Base-by-base conservation (phyloP, 257 asterid genomes). In the Ehretia macrophylla region DNA sequence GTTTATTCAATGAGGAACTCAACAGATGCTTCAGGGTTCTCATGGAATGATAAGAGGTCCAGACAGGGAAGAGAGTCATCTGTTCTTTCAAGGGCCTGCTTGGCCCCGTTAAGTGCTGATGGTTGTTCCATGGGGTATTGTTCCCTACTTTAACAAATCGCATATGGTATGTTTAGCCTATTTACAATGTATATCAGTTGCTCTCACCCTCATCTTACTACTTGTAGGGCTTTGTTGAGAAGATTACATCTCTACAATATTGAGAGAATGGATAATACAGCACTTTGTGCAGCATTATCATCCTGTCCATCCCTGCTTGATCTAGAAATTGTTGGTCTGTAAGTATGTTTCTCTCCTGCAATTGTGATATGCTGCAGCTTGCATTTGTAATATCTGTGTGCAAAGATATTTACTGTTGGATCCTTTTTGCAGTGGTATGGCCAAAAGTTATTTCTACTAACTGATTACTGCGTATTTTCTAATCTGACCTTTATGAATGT, bases 261-360 rank as follows among this genome's bases (percentile, higher is more conserved):
- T 48, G 95, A 90, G 72, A 81, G 91, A 55, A 65, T 87, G 81
- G 96, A 85, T 69, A 80, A 77, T 58, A 39, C 75, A 32, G 81
- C 95, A 51, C 75, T 90, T 59, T 77, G 79, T 47, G 74, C 75
- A 54, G 97, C 96, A 65, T 55, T 90, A 74, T 71, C 84, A 60
- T 84, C 88, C 46, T 90, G 97, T 46, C 84, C 95, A 45, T 72
- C 82, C 56, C 63, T 90, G 70, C 77, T 64, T 59, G 98, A 85
- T 78, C 80, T 90, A 23, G 95, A 74, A 77, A 80, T 90, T 65
- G 86, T 85, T 72, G 96, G 96, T 79, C 88, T 87, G 97, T 90
- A 80, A 90, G 97, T 85, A 39, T 68, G 55, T 46, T 17, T 8
- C 23, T 47, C 54, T n/a, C 54, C 54, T 49, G 35, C 3, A 27